phyloP scores from a whole-genome alignment of 108 stramenopile species.

The Pseudonitzschia pungens region DNA sequence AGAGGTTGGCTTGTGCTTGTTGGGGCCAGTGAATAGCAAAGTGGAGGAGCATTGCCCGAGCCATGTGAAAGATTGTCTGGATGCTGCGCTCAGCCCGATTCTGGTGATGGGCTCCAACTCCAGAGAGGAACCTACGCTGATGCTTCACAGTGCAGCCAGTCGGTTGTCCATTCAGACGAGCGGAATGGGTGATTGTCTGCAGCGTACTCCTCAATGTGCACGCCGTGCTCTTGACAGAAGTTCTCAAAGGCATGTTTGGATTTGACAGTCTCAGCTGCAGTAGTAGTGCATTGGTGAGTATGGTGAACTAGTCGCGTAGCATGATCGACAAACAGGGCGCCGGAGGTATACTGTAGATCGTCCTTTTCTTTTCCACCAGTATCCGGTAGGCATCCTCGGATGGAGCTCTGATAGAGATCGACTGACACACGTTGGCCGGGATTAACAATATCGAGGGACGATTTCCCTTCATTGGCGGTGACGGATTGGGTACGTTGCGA shows the following conservation, averaged over 20 bases:
- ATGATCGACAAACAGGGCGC: conserved; percentile 49
- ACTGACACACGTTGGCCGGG: conserved; percentile 42
- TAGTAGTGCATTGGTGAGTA: conserved; percentile 28
- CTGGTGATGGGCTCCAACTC: conserved; percentile 53
- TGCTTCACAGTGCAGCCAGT: neutral
- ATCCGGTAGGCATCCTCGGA: conserved; percentile 34
- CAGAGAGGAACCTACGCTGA: conserved; percentile 31
- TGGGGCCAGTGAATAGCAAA: conserved; percentile 49
- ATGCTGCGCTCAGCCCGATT: conserved; percentile 47
- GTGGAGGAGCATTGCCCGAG: conserved; percentile 42
- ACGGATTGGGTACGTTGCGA: neutral
- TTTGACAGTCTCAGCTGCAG: conserved; percentile 37
- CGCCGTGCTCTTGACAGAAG: conserved; percentile 12
- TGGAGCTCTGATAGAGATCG: conserved; percentile 43
- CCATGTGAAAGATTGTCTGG: conserved; percentile 27
- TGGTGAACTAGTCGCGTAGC: conserved; percentile 26
- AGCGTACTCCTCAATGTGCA: conserved; percentile 24
- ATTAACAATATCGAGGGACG: neutral
- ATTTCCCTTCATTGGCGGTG: neutral
- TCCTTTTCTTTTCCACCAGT: conserved; percentile 30
- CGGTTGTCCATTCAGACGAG: neutral
- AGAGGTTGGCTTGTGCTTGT: conserved; percentile 6
- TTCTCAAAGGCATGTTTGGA: conserved; percentile 40
- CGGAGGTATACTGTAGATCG: conserved; percentile 13
- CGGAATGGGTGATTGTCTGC: conserved; percentile 45